Base-by-base conservation (phyloP, 164 flowering plant genomes). In the Liquidambar formosana region DNA sequence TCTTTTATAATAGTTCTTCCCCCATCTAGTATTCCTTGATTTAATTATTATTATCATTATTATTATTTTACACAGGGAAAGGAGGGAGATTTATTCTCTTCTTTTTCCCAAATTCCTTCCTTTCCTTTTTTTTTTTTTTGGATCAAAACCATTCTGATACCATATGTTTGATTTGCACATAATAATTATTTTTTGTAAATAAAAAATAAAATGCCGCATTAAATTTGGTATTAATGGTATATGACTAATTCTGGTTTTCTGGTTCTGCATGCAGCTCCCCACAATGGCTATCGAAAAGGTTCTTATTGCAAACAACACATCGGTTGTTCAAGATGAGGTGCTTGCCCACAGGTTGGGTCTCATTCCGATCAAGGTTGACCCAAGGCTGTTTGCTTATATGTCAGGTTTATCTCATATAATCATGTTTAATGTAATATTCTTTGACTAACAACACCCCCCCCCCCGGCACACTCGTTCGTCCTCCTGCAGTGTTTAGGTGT, bases 261-360 rank as follows among this genome's bases (percentile, higher is more conserved):
- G 33, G 27, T 49, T 67, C n/a, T 73, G 38, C 53, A 10, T 76
- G 71, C 73, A 94, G 99, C 76, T 92, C 70, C 96, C 99, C 1
- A 92, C 96, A 14, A 91, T 92, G 97, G 99, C 99, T 64, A 91
- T 95, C 80, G 99, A 95, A 73, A 92, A 91, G 78, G 94, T 95
- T 63, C 71, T 89, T 28, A 77, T 95, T 69, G 97, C 94, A 67
- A 92, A 91, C 62, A 92, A 89, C 75, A 89, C 97, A 52, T 91
- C 97, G 2, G 80, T 91, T 2, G 58, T 95, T 67, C 96, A 86
- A 81, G 99, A 95, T 75, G 99, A 95, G 81, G 97, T 92, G 54
- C 91, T 94, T 70, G 73, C 99, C 45, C 97, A 92, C 61, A 87
- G 99, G 71, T 78, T 95, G 80, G 97, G 97, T 63, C 91, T 95